Conservation (phyloP, 2,329 filamentous ascomycete species). For the Fusarium sp. region DNA sequence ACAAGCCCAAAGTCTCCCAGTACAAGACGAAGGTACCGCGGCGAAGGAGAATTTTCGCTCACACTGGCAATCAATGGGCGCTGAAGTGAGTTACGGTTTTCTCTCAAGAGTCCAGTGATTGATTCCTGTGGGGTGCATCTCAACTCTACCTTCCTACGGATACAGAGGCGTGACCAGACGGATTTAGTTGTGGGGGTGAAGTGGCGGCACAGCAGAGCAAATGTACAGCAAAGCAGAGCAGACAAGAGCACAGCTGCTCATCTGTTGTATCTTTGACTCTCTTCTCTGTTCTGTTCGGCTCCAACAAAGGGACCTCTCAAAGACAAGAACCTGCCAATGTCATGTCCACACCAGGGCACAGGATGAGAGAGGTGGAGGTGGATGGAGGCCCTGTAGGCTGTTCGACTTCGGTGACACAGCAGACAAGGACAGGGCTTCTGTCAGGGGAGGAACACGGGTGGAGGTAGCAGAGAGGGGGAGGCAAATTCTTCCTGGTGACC, state of each 20-base stretch:
- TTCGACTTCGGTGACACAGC: conserved; percentile 33
- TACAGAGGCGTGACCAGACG: conserved; percentile 20
- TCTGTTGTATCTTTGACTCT: conserved; percentile 15
- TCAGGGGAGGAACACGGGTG: conserved; percentile 43
- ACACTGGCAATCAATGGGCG: background rate
- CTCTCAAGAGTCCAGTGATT: conserved; percentile 9
- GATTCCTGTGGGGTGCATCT: conserved; percentile 31
- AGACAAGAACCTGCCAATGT: conserved; percentile 26
- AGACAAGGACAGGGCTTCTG: conserved; percentile 41
- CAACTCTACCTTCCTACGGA: background rate
- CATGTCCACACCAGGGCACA: conserved; percentile 14
- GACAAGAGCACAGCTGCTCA: background rate
- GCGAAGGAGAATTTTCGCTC: conserved; percentile 31
- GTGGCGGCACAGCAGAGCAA: background rate
- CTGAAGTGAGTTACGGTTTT: background rate
- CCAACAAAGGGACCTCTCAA: conserved; percentile 1
- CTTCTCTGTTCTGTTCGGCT: conserved; percentile 10
- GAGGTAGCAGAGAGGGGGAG: conserved; percentile 44
- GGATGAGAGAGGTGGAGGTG: conserved; percentile 10
- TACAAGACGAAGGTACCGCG: conserved; percentile 44
- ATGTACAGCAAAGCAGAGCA: background rate
- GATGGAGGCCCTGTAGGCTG: conserved; percentile 20
- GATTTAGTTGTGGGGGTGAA: conserved; percentile 22
- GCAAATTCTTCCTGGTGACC: conserved; percentile 46
- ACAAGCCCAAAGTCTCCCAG: conserved; percentile 38